Evolutionary conservation across 768 basidiomycete genomes (phyloP).

Genomic region (Boletellus emodensis): DNA sequence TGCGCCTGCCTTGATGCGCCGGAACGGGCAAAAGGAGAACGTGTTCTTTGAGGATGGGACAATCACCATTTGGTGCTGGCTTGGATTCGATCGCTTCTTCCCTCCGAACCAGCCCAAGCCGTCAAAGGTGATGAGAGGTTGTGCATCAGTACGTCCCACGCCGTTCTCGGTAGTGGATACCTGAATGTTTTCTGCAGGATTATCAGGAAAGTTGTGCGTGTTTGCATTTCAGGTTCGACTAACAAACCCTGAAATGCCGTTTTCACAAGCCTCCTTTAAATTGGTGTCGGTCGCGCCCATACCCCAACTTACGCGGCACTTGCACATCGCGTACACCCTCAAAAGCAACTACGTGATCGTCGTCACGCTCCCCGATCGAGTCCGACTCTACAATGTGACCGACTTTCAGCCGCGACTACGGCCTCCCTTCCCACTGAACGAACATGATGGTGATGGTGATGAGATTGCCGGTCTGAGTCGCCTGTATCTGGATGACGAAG

Average conservation of each 20-base stretch:
- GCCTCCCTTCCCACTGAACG: slow-evolving; percentile 39
- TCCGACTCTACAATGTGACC: slow-evolving; percentile 46
- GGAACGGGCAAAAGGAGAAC: slow-evolving; percentile 18
- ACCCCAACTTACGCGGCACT: slow-evolving; percentile 31
- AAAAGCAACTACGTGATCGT: slow-evolving; percentile 53
- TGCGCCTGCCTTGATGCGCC: slow-evolving; percentile 47
- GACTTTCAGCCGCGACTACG: slow-evolving; percentile 42
- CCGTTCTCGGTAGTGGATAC: not conserved
- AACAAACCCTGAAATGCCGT: slow-evolving; percentile 2
- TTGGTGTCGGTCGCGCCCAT: slow-evolving; percentile 49
- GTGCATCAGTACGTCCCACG: slow-evolving; percentile 48
- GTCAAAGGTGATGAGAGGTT: slow-evolving; percentile 47
- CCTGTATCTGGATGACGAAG: slow-evolving; percentile 29
- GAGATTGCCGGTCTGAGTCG: slow-evolving; percentile 18
- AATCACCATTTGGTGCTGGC: slow-evolving; percentile 64
- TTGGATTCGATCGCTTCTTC: slow-evolving; percentile 62
- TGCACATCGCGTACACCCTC: slow-evolving; percentile 43
- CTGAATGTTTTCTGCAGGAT: slow-evolving; percentile 44
- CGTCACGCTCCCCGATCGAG: slow-evolving; percentile 37
- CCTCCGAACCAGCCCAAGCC: slow-evolving; percentile 38
- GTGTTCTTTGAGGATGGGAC: slow-evolving; percentile 43
- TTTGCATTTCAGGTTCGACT: not conserved
- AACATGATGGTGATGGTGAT: slow-evolving; percentile 23
- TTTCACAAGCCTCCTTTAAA: slow-evolving; percentile 58
- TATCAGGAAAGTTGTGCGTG: slow-evolving; percentile 69